These are phyloP conservation scores for Litchi chinensis DNA, from an alignment of 345 rosid species.

Conservation along the genomic window DNA sequence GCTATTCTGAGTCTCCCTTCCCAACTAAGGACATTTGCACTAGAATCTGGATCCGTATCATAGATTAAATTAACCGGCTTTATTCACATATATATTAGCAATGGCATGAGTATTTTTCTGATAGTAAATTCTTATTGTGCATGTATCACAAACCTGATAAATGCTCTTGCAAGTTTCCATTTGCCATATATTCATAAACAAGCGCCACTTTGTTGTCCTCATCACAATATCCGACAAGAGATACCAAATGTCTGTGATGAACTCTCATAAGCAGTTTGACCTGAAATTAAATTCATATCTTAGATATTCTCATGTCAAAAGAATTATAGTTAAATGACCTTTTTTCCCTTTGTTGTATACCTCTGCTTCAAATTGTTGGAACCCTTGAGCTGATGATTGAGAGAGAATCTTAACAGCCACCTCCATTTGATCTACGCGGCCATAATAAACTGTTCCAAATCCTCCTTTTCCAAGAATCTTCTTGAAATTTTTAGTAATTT, in stretches of 20 bases:
- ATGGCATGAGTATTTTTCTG: neutral
- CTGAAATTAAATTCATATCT: constrained; percentile 12
- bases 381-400: constrained; percentile 33
- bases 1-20: constrained; percentile 43
- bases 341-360: constrained; percentile 3
- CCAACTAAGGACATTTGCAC: constrained; percentile 1
- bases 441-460: constrained; percentile 38
- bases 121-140: neutral
- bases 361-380: constrained; percentile 35
- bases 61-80: neutral
- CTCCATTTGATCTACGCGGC: constrained; percentile 16
- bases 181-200: constrained; percentile 42
- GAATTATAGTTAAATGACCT: neutral
- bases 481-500: constrained; percentile 27
- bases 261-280: constrained; percentile 29
- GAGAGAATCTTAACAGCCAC: constrained; percentile 37
- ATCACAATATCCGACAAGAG: constrained; percentile 38
- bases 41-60: neutral
- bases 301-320: neutral
- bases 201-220: constrained; percentile 30
- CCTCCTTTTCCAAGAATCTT: constrained; percentile 29
- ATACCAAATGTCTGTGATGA: constrained; percentile 37
- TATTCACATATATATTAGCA: neutral
- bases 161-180: constrained; percentile 32
- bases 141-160: constrained; percentile 28